phyloP scores from a whole-genome alignment of 805 yeast genomes.

The baker's yeast (Saccharomyces cerevisiae) region DNA sequence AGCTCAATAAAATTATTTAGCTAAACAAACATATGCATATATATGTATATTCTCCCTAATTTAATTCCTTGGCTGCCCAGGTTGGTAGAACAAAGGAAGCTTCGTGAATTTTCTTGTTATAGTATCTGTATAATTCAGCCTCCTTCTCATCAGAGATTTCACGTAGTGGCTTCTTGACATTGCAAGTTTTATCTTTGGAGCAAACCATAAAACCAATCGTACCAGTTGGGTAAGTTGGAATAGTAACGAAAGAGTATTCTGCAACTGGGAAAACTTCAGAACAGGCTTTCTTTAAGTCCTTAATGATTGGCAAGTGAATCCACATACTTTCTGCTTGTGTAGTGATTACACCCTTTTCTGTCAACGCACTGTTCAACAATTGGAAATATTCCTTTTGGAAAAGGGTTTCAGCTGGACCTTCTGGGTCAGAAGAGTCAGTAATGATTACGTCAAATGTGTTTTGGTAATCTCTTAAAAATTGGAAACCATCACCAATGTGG shows the following conservation, averaged over 20 bases:
- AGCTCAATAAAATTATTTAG: neutral
- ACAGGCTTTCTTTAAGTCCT: conserved; percentile 76
- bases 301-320: conserved; percentile 80
- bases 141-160: conserved; percentile 55
- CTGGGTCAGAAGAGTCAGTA: conserved; percentile 97
- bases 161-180: conserved; percentile 65
- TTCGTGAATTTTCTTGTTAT: conserved; percentile 73
- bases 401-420: conserved; percentile 92
- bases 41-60: conserved; percentile 3
- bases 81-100: conserved; percentile 90
- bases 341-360: conserved; percentile 82
- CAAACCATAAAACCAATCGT: conserved; percentile 98
- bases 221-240: conserved; percentile 96
- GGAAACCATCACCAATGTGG: conserved; percentile 95
- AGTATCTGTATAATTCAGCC: conserved; percentile 62
- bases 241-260: conserved; percentile 83
- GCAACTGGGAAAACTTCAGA: conserved; percentile 81
- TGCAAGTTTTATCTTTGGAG: conserved; percentile 58
- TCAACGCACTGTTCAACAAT: conserved; percentile 77
- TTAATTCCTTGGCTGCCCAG: conserved; percentile 61
- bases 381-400: conserved; percentile 90
- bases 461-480: conserved; percentile 76
- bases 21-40: neutral
- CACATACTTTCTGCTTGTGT: conserved; percentile 95
- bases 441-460: conserved; percentile 89